phyloP scores from a whole-genome alignment of 2,329 filamentous ascomycete genomes.

The Penicillium sp. region DNA sequence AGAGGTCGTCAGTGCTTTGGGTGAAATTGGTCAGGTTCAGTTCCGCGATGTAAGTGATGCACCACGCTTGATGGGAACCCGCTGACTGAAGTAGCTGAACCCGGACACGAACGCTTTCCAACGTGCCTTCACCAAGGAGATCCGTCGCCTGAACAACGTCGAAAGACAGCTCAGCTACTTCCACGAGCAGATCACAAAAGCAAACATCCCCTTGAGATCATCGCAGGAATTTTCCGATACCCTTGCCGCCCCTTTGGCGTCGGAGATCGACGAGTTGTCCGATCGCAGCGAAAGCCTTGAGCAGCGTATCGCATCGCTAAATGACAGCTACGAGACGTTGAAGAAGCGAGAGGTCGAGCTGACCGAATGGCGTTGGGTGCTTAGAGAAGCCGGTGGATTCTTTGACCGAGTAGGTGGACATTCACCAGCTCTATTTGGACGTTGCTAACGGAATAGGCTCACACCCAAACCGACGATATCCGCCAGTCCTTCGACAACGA shows the following conservation, averaged over 20 bases:
- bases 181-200: slow-evolving; percentile 92
- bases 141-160: slow-evolving; percentile 94
- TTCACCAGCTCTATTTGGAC: not conserved
- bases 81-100: slow-evolving; percentile 69
- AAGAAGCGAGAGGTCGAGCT: slow-evolving; percentile 97
- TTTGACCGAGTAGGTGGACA: slow-evolving; percentile 69
- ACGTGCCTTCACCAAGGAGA: slow-evolving; percentile 95
- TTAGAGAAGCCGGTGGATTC: slow-evolving; percentile 94
- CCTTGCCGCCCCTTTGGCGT: slow-evolving; percentile 82
- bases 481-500: slow-evolving; percentile 83
- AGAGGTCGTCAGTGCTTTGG: slow-evolving; percentile 93
- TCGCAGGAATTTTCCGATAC: slow-evolving; percentile 88
- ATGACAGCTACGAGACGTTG: slow-evolving; percentile 97
- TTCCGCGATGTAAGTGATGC: slow-evolving; percentile 81
- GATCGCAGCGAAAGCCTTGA: slow-evolving; percentile 92
- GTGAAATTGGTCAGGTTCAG: slow-evolving; percentile 93
- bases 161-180: slow-evolving; percentile 98
- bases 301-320: slow-evolving; percentile 84
- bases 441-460: slow-evolving; percentile 56
- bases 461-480: slow-evolving; percentile 96
- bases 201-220: slow-evolving; percentile 79
- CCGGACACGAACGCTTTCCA: slow-evolving; percentile 92
- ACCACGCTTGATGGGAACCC: slow-evolving; percentile 4
- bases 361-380: slow-evolving; percentile 97
- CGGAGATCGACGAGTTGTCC: slow-evolving; percentile 93